Conservation (phyloP, 371 early-diverging fungal genomes). For the Mortierella sp. region DNA sequence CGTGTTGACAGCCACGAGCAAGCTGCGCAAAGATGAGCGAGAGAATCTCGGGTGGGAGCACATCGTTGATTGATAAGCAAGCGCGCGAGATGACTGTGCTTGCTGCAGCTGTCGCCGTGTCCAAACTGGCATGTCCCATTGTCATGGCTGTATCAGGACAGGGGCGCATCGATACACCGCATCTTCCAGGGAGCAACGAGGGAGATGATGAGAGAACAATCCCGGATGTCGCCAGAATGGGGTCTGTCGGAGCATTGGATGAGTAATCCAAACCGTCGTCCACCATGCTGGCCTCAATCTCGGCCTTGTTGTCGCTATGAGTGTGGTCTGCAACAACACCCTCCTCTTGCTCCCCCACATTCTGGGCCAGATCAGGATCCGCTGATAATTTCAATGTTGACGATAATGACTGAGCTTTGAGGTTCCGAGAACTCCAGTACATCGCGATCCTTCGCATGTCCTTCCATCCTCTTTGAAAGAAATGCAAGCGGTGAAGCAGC, state of each 20-base stretch:
- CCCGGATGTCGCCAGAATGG: not conserved
- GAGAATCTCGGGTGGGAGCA: conserved; percentile 33
- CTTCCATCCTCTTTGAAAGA: conserved; percentile 31
- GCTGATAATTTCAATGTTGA: not conserved
- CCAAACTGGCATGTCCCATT: not conserved
- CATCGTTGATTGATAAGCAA: conserved; percentile 26
- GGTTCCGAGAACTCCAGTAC: not conserved
- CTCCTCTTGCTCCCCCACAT: not conserved
- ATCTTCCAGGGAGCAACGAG: not conserved
- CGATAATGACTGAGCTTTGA: not conserved
- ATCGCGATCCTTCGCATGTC: not conserved
- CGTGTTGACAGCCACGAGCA: no score
- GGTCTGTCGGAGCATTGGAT: no score
- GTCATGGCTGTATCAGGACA: not conserved
- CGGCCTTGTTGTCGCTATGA: not conserved
- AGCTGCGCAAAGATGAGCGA: conserved; percentile 28
- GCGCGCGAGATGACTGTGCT: no score
- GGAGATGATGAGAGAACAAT: not conserved
- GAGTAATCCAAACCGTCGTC: no score
- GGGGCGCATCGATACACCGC: no score
- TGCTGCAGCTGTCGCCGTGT: not conserved
- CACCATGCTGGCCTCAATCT: not conserved
- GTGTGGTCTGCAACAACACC: not conserved
- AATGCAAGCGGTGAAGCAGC: conserved; percentile 29
- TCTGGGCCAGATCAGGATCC: not conserved